Conservation (phyloP, 1,284 basidiomycete genomes). For the Papiliotrema flavescens region DNA sequence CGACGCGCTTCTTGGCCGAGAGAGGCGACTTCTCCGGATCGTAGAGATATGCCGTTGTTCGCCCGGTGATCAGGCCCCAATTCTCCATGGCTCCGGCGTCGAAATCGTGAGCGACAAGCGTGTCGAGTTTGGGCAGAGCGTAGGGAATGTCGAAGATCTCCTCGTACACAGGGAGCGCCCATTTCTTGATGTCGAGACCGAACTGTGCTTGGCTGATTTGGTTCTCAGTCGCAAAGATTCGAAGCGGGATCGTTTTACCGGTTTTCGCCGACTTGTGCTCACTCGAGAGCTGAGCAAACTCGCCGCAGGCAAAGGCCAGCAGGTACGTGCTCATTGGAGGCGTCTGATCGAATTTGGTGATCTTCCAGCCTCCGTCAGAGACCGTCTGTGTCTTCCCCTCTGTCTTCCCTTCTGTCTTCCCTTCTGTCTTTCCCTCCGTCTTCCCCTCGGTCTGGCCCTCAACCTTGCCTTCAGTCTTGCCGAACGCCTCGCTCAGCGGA, state of each 20-base stretch:
- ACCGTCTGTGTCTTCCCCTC: slow-evolving; percentile 50
- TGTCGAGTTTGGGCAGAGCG: slow-evolving; percentile 90
- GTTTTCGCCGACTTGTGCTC: slow-evolving; percentile 78
- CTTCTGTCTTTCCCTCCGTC: slow-evolving; percentile 47
- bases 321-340: slow-evolving; percentile 87
- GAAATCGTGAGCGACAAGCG: slow-evolving; percentile 76
- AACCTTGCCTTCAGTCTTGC: slow-evolving; percentile 40
- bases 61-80: slow-evolving; percentile 89
- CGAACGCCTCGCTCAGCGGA: slow-evolving; percentile 34
- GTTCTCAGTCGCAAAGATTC: slow-evolving; percentile 86
- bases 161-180: slow-evolving; percentile 89
- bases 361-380: slow-evolving; percentile 59
- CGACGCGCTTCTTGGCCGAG: slow-evolving; percentile 73
- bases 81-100: slow-evolving; percentile 96
- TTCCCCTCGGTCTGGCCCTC: slow-evolving; percentile 43
- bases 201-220: slow-evolving; percentile 65
- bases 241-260: slow-evolving; percentile 74
- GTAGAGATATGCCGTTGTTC: slow-evolving; percentile 76
- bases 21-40: slow-evolving; percentile 75
- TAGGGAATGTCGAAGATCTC: slow-evolving; percentile 85
- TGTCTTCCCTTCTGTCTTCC: slow-evolving; percentile 40
- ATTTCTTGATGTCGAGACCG: slow-evolving; percentile 83
- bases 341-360: slow-evolving; percentile 71
- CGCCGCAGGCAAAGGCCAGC: slow-evolving; percentile 85
- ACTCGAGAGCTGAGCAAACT: slow-evolving; percentile 69